A percentile compares a stretch with the other conserved stretches of the same genome.
Evolutionary conservation across 1,139 yeast species (phyloP).

Genomic region (Saccharomycopsis crataegensis): DNA sequence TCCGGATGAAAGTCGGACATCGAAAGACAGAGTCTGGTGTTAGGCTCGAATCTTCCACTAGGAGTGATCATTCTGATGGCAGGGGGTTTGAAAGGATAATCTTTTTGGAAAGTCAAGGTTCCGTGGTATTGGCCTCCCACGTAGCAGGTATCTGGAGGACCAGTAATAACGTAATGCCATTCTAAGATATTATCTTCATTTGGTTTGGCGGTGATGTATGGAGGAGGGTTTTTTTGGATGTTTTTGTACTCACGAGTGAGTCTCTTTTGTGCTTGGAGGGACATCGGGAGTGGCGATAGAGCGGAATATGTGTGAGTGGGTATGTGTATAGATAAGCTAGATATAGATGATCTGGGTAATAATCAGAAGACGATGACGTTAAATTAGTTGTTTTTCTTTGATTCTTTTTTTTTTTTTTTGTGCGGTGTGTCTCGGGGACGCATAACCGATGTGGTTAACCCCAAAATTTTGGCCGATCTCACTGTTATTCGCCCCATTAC

Average conservation of each 20-base stretch:
- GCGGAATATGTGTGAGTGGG: neutral
- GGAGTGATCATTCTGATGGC: conserved; percentile 88
- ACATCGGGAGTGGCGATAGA: neutral
- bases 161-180: conserved; percentile 45
- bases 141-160: conserved; percentile 84
- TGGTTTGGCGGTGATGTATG: conserved; percentile 76
- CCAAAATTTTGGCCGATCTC: no score
- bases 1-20: conserved; percentile 94
- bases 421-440: no score
- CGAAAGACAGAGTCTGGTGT: conserved; percentile 73
- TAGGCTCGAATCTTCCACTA: conserved; percentile 69
- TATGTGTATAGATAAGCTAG: neutral
- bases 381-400: neutral
- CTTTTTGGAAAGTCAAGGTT: conserved; percentile 70
- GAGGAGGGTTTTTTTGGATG: conserved; percentile 71
- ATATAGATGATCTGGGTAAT: neutral
- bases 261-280: conserved; percentile 32
- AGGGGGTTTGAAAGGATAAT: conserved; percentile 91
- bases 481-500: no score
- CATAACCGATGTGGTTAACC: no score
- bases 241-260: conserved; percentile 75
- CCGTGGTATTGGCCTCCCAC: conserved; percentile 89
- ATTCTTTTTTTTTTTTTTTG: no score
- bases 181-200: conserved; percentile 68
- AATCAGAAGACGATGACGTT: neutral